These are phyloP conservation scores for Erythrobasidium hasegawianum DNA, from an alignment of 1,284 basidiomycete genomes.

Conservation along the genomic window DNA sequence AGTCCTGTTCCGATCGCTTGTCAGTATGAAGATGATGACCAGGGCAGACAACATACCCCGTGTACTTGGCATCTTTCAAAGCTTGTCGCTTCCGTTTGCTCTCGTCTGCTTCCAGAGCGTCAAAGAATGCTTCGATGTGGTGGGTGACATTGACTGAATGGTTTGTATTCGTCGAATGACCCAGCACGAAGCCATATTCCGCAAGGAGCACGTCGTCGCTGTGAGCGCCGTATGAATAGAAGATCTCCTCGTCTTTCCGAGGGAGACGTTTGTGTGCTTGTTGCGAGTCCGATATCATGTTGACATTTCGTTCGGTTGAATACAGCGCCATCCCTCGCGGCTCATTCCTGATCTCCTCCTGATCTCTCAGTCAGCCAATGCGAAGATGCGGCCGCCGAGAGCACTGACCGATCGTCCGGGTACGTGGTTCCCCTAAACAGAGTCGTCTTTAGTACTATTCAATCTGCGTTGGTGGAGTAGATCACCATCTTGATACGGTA, in stretches of 20 bases:
- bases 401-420: constrained; percentile 14
- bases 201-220: constrained; percentile 41
- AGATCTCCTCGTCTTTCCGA: constrained; percentile 40
- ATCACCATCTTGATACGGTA: background rate
- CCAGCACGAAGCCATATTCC: constrained; percentile 44
- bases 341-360: constrained; percentile 8
- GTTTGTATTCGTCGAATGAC: constrained; percentile 37
- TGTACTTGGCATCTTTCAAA: constrained; percentile 6
- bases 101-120: constrained; percentile 23
- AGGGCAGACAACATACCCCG: constrained; percentile 8
- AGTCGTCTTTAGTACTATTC: background rate
- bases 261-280: no score
- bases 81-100: no score
- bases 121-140: constrained; percentile 39
- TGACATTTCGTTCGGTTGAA: no score
- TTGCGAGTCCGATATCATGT: background rate
- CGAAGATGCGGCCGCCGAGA: no score
- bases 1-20: constrained; percentile 16
- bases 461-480: no score
- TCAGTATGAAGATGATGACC: constrained; percentile 37
- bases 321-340: background rate
- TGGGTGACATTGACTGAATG: constrained; percentile 40
- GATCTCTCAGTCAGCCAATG: no score
- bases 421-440: constrained; percentile 37
- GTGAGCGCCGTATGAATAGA: constrained; percentile 43